phyloP scores from a whole-genome alignment of 176 grass and related monocot genomes.

The Carex littledalei region DNA sequence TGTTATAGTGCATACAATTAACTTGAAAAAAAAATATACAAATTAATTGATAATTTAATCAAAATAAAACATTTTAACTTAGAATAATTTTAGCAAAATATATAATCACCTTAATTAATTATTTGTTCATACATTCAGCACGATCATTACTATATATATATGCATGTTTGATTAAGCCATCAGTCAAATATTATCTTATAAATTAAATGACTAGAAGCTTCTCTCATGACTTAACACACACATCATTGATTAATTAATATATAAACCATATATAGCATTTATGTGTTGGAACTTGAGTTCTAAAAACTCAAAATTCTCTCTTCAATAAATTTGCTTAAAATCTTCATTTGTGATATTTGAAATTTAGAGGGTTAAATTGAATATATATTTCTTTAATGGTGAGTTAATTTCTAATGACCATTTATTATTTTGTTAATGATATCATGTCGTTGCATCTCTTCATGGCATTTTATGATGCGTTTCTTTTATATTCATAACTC shows the following conservation, averaged over 20 bases:
- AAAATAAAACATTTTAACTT: neutral
- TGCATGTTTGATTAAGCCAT: neutral
- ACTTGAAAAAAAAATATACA: neutral
- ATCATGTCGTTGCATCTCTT: too few species aligned
- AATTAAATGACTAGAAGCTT: neutral
- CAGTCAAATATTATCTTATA: constrained; percentile 1
- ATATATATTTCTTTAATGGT: too few species aligned
- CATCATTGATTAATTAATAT: neutral
- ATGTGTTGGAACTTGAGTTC: too few species aligned
- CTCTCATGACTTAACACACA: neutral
- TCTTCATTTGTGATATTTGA: too few species aligned
- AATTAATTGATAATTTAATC: neutral
- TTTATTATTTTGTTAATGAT: too few species aligned
- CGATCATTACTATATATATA: neutral
- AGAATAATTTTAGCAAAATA: neutral
- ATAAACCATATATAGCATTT: neutral
- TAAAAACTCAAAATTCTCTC: too few species aligned
- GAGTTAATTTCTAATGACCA: too few species aligned
- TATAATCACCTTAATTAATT: too few species aligned
- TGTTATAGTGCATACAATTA: neutral
- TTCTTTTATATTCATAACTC: too few species aligned
- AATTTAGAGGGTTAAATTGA: too few species aligned
- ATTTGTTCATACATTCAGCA: neutral
- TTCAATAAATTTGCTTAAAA: too few species aligned
- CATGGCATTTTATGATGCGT: too few species aligned